phyloP scores from a whole-genome alignment of 2,329 filamentous ascomycete genomes.

The Alternaria sp. region DNA sequence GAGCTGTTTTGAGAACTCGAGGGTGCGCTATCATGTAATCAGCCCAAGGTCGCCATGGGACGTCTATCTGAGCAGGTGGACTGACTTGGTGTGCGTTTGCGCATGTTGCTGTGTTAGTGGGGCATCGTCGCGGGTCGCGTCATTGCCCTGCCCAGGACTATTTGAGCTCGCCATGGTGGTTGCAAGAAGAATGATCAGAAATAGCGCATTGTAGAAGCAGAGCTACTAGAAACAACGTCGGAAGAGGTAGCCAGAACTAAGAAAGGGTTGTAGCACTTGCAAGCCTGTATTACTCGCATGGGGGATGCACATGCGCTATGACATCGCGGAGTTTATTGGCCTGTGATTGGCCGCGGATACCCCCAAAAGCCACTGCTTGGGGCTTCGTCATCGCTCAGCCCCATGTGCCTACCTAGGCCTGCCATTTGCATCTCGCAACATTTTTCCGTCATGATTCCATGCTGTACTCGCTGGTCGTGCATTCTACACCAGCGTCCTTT shows the following conservation, averaged over 20 bases:
- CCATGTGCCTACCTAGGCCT: conserved; percentile 8
- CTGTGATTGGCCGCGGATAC: conserved; percentile 15
- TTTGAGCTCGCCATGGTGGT: conserved; percentile 32
- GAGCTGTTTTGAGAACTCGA: conserved; percentile 24
- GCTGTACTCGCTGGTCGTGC: not conserved
- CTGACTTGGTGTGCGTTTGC: conserved; percentile 23
- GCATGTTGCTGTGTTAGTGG: conserved; percentile 27
- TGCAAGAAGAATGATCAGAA: conserved; percentile 1
- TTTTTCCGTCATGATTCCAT: not conserved
- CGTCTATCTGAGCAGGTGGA: not conserved
- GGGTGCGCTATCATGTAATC: conserved; percentile 21
- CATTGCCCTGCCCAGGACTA: conserved; percentile 21
- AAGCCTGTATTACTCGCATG: conserved; percentile 14
- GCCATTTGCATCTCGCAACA: not conserved
- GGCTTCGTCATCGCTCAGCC: conserved; percentile 22
- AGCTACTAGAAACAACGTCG: not conserved
- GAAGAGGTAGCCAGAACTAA: not conserved
- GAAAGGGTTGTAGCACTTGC: conserved; percentile 1
- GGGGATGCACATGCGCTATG: conserved; percentile 13
- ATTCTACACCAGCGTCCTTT: not conserved
- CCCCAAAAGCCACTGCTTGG: conserved; percentile 6
- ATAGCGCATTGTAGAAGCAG: conserved; percentile 9
- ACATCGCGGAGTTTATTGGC: conserved; percentile 15
- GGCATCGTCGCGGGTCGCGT: conserved; percentile 26
- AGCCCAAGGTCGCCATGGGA: conserved; percentile 8